A percentile compares a stretch with the other conserved stretches of the same genome.
phyloP scores from a whole-genome alignment of 164 flowering plant genomes.

The Platanus orientalis region DNA sequence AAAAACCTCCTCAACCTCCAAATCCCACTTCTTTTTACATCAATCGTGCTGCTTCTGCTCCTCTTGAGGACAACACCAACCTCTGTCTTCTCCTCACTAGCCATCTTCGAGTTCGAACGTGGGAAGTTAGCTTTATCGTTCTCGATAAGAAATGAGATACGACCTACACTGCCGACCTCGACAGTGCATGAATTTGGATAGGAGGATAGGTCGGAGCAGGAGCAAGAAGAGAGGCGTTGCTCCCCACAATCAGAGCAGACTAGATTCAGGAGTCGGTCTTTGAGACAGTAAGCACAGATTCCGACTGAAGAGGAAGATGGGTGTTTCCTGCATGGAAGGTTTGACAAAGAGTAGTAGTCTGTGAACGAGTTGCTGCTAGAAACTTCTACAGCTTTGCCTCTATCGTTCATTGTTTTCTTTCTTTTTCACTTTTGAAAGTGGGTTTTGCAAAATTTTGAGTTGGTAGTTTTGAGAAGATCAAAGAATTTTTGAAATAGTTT shows the following conservation, averaged over 20 bases:
- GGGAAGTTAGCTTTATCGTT: constrained; percentile 33
- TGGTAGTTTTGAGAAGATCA: not conserved
- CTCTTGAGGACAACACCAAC: constrained; percentile 40
- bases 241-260: constrained; percentile 87
- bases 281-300: constrained; percentile 71
- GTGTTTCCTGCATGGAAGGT: constrained; percentile 60
- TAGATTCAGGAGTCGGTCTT: constrained; percentile 56
- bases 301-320: constrained; percentile 66
- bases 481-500: no score
- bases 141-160: constrained; percentile 75
- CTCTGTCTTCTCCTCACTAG: constrained; percentile 24
- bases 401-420: constrained; percentile 43
- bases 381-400: constrained; percentile 42
- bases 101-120: constrained; percentile 16
- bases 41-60: constrained; percentile 52
- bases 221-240: constrained; percentile 75
- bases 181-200: constrained; percentile 42
- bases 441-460: not conserved
- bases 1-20: constrained; percentile 54
- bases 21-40: constrained; percentile 46
- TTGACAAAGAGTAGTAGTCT: constrained; percentile 35
- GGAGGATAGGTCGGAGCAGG: constrained; percentile 63
- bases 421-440: not conserved
- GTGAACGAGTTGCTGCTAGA: constrained; percentile 8
- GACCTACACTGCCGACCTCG: constrained; percentile 66